These are phyloP conservation scores for Trypanosoma congolense DNA, from an alignment of 208 protist genomes.

Conservation along the genomic window DNA sequence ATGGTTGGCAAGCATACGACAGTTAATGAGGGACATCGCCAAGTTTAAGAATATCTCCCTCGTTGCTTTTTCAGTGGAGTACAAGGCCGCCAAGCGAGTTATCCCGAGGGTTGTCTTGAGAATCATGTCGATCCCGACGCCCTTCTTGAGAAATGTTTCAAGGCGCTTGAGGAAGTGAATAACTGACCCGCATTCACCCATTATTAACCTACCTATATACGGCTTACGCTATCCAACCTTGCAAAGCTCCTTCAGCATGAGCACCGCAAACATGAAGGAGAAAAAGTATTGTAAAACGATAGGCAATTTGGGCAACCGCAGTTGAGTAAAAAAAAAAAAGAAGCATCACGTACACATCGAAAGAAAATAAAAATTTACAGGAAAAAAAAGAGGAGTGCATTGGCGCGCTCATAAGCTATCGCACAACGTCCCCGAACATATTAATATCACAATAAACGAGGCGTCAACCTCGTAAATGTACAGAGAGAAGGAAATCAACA, in stretches of 20 bases:
- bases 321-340: too few species aligned
- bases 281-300: too few species aligned
- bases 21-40: conserved; percentile 71
- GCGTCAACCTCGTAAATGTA: neutral
- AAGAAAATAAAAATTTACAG: too few species aligned
- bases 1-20: conserved; percentile 87
- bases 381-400: conserved; percentile 32
- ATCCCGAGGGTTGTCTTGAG: conserved; percentile 71
- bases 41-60: conserved; percentile 38
- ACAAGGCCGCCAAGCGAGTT: conserved; percentile 51
- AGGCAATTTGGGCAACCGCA: too few species aligned
- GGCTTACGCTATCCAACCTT: neutral
- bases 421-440: too few species aligned
- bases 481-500: too few species aligned
- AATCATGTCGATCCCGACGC: conserved; percentile 77
- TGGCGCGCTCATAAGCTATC: neutral
- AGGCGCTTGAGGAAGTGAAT: neutral
- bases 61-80: conserved; percentile 27
- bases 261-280: too few species aligned
- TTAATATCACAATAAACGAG: conserved; percentile 11
- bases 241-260: conserved; percentile 25
- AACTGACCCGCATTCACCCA: neutral
- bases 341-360: too few species aligned
- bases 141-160: conserved; percentile 30
- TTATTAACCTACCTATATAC: neutral